phyloP scores from a whole-genome alignment of 768 basidiomycete species.

The Leccinum subtestaceum region DNA sequence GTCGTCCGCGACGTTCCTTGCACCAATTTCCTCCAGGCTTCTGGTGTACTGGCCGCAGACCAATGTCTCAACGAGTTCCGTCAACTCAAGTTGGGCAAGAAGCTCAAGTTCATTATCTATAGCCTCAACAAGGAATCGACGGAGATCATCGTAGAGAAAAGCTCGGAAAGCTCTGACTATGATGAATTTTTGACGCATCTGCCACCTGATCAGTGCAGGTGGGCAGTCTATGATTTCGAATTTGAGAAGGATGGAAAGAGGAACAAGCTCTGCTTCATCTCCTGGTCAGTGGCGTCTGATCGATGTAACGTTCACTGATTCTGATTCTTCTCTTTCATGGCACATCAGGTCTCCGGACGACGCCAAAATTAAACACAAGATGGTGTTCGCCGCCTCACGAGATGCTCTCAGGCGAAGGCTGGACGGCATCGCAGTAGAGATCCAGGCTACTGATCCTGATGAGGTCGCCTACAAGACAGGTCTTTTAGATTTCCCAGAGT shows the following conservation, averaged over 20 bases:
- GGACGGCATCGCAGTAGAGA: slow-evolving; percentile 76
- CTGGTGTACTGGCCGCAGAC: slow-evolving; percentile 46
- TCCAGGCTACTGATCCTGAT: slow-evolving; percentile 77
- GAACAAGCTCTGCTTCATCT: slow-evolving; percentile 83
- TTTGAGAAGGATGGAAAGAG: slow-evolving; percentile 74
- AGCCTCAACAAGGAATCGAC: slow-evolving; percentile 53
- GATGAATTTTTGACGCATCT: slow-evolving; percentile 72
- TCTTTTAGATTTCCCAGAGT: slow-evolving; percentile 34
- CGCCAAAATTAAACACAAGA: slow-evolving; percentile 86
- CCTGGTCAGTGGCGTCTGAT: slow-evolving; percentile 66
- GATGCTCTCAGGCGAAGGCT: slow-evolving; percentile 73
- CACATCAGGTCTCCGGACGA: slow-evolving; percentile 76
- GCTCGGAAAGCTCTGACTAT: slow-evolving; percentile 49
- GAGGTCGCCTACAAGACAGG: slow-evolving; percentile 74
- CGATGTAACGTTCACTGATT: not conserved
- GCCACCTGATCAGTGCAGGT: slow-evolving; percentile 72
- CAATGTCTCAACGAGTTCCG: slow-evolving; percentile 40
- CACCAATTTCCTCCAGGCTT: slow-evolving; percentile 17
- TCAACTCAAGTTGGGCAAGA: slow-evolving; percentile 40
- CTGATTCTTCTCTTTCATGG: not conserved
- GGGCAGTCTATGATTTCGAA: slow-evolving; percentile 90
- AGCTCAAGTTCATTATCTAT: slow-evolving; percentile 85
- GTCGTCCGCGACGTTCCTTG: not conserved
- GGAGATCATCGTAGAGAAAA: slow-evolving; percentile 77
- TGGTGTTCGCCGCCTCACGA: slow-evolving; percentile 91